Evolutionary conservation across 2,329 filamentous ascomycete genomes (phyloP).

Genomic region (Trichoderma koningii): DNA sequence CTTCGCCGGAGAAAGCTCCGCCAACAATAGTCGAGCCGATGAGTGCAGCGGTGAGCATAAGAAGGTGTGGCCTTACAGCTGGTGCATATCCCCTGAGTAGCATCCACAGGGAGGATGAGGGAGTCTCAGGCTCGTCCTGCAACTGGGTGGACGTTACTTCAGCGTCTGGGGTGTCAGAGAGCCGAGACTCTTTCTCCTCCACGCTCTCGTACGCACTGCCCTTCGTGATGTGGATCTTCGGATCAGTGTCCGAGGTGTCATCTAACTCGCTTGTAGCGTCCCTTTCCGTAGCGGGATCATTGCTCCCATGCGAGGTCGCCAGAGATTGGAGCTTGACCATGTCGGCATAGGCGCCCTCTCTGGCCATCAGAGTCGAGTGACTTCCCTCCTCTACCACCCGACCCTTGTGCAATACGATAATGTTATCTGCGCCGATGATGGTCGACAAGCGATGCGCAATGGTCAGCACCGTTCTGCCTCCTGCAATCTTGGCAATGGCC

Average conservation of each 20-base stretch:
- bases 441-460: constrained; percentile 66
- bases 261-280: background rate
- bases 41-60: constrained; percentile 42
- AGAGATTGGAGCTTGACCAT: constrained; percentile 43
- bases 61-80: constrained; percentile 25
- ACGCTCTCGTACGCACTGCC: background rate
- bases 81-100: constrained; percentile 16
- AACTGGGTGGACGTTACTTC: background rate
- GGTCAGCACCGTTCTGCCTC: constrained; percentile 61
- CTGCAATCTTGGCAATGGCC: constrained; percentile 43
- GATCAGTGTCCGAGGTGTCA: background rate
- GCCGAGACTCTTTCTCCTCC: background rate
- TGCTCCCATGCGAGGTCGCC: constrained; percentile 15
- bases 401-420: constrained; percentile 64
- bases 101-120: background rate
- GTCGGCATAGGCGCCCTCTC: constrained; percentile 52
- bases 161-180: background rate
- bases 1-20: constrained; percentile 51
- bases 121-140: background rate
- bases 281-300: background rate
- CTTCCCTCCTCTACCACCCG: constrained; percentile 62
- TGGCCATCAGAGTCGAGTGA: constrained; percentile 58
- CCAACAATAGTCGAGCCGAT: constrained; percentile 51
- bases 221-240: background rate
- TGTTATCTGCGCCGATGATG: constrained; percentile 63